Evolutionary conservation across 2,329 filamentous ascomycete genomes (phyloP).

Genomic region (Cytospora piceicola): DNA sequence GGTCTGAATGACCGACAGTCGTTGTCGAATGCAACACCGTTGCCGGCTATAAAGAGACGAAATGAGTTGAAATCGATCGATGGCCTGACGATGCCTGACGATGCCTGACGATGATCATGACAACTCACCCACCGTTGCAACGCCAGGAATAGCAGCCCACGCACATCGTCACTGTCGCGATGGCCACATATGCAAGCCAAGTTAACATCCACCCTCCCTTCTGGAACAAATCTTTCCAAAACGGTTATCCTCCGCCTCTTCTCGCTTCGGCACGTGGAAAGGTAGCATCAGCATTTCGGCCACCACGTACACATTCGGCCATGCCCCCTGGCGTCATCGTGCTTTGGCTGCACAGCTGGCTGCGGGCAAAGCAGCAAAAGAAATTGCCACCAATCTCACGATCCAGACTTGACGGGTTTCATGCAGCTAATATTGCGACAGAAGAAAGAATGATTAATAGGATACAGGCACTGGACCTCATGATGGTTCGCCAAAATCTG

Average conservation of each 20-base stretch:
- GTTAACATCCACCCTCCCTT: not conserved
- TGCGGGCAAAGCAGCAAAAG: not conserved
- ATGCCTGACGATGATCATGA: not conserved
- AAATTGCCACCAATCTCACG: constrained; percentile 17
- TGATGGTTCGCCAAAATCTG: not conserved
- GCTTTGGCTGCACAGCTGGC: not conserved
- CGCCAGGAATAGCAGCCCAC: not conserved
- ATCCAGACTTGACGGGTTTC: not conserved
- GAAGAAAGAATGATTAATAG: not conserved
- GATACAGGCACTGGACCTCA: too few species aligned
- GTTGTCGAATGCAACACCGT: not conserved
- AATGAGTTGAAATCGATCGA: too few species aligned
- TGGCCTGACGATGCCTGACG: not conserved
- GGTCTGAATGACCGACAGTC: not conserved
- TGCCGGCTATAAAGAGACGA: not conserved
- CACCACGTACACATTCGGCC: constrained; percentile 14
- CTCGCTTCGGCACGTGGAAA: constrained; percentile 31
- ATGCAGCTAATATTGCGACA: not conserved
- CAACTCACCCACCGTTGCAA: constrained; percentile 4
- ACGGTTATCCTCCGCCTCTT: constrained; percentile 21
- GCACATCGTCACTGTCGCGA: not conserved
- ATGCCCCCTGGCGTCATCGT: constrained; percentile 11
- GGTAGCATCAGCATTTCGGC: constrained; percentile 28
- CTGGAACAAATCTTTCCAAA: not conserved
- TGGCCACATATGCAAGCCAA: constrained; percentile 7